Evolutionary conservation across 2,329 filamentous ascomycete genomes (phyloP), one percentile per base, ranked within the genome.

Genomic region (Epichloe gansuensis): DNA sequence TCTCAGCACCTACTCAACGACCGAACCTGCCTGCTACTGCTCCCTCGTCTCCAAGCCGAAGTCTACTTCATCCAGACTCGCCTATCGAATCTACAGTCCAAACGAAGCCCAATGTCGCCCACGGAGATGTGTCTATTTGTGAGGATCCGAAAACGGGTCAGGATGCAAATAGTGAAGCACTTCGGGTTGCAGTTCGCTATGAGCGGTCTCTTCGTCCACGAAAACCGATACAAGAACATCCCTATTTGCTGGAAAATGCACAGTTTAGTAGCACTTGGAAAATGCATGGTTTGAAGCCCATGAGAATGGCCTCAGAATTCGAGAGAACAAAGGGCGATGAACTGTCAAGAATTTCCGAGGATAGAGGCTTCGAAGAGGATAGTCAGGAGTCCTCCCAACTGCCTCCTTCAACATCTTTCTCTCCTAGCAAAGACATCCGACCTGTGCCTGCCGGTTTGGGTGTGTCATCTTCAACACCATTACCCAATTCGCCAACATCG

Each of bases 191-290:
- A 5, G 59, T 68, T 31, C 66, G 64, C 12, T 64, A 69, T 45
- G 69, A 72, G 54, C 71, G 77, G 36, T 78, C 74, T 4, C 64
- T 82, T n/a, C 71, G 78, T 6, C 76, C 77, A 1, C 72, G 78
- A 21, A 82, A 81, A 54, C 77, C 77, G 1, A 81, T 81, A 6
- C 78, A 82, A 59, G 70, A 81, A 58, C 77, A 80, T 44, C 78
- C 78, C 3, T 82, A 81, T 55, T 64, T 75, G 5, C 65, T 81
- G 4, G 78, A 82, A 55, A 75, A 72, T 59, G 76, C 71, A 0
- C 71, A 74, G 31, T 81, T 80, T 60, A 74, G 72, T 51, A 75
- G 65, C 3, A 64, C 71, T 21, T 72, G 80, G 57, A 77, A 74
- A 58, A 71, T 72, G 3, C 77, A 77, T 52, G 78, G 78, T 25